Percentiles rank a stretch among this genome's conserved stretches.
These are phyloP conservation scores for Zea mays DNA, from an alignment of 176 grass and related monocot species.

Conservation along the genomic window Zm-B73-REFERENCE-NAM-5.0 NC_050104.1:122889001-122889500, in stretches of 20 bases:
- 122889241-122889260: constrained; percentile 82
- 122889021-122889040: constrained; percentile 97
- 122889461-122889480: constrained; percentile 72
- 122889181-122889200: constrained; percentile 92
- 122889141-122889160: constrained; percentile 69
- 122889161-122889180: constrained; percentile 85
- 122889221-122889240: constrained; percentile 61
- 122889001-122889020: constrained; percentile 84
- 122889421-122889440: constrained; percentile 94
- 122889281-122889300: constrained; percentile 70
- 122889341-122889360: constrained; percentile 70
- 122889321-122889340: constrained; percentile 88
- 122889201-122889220: constrained; percentile 98
- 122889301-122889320: constrained; percentile 79
- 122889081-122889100: constrained; percentile 61
- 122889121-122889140: constrained; percentile 79
- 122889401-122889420: constrained; percentile 80
- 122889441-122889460: constrained; percentile 87
- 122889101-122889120: constrained; percentile 72
- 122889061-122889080: constrained; percentile 86
- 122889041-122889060: constrained; percentile 87
- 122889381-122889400: constrained; percentile 75
- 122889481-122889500: constrained; percentile 76
- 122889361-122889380: constrained; percentile 78
- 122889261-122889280: constrained; percentile 70